Evolutionary conservation across 2,329 filamentous ascomycete genomes (phyloP).

Genomic region (Capronia americana): DNA sequence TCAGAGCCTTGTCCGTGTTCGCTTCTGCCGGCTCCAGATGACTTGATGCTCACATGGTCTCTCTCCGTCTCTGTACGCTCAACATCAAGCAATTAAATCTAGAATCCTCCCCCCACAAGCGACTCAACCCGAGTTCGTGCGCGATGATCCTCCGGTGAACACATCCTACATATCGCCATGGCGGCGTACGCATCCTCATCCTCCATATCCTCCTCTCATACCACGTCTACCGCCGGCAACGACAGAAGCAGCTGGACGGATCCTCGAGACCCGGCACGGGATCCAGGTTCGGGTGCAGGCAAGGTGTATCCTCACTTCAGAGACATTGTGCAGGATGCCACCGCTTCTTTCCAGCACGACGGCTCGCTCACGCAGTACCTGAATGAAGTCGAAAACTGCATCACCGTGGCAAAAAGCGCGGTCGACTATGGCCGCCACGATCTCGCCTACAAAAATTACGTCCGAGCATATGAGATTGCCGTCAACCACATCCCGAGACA

Average conservation of each 20-base stretch:
- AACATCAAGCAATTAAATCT: slow-evolving; percentile 9
- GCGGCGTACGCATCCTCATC: slow-evolving; percentile 37
- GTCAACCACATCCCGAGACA: slow-evolving; percentile 78
- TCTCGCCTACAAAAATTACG: slow-evolving; percentile 80
- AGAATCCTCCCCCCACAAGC: slow-evolving; percentile 5
- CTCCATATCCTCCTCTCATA: slow-evolving; percentile 26
- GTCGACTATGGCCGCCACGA: slow-evolving; percentile 71
- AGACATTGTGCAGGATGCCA: slow-evolving; percentile 53
- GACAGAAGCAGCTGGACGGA: slow-evolving; percentile 37
- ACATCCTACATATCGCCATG: slow-evolving; percentile 31
- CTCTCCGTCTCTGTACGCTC: neutral
- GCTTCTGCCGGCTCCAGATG: neutral
- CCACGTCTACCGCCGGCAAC: slow-evolving; percentile 24
- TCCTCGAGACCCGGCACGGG: slow-evolving; percentile 27
- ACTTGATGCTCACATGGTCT: slow-evolving; percentile 1
- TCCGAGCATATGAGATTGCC: slow-evolving; percentile 79
- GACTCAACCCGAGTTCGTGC: slow-evolving; percentile 9
- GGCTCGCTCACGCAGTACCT: slow-evolving; percentile 38
- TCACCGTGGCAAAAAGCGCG: slow-evolving; percentile 43
- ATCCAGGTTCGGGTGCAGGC: slow-evolving; percentile 26
- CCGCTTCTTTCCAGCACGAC: slow-evolving; percentile 48
- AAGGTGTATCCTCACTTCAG: slow-evolving; percentile 51
- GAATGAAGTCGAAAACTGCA: slow-evolving; percentile 48
- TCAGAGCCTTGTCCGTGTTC: neutral
- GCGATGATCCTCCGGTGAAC: slow-evolving; percentile 34